Evolutionary conservation across 805 yeast species (phyloP), one percentile per base, ranked within the genome.

Genomic region (Vanderwaltozyma yarrowii): DNA sequence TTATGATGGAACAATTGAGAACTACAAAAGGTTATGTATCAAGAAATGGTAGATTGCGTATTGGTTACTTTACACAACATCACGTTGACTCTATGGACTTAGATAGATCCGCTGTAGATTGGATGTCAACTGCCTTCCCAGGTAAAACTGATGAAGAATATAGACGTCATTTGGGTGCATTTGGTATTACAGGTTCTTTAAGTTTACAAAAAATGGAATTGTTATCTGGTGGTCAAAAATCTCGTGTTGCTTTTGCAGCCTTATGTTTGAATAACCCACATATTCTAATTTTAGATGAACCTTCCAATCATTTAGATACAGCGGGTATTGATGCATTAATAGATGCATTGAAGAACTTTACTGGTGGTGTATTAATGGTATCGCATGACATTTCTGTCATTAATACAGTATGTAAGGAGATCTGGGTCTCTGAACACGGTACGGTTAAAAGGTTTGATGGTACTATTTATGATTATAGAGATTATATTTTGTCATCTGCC

Each of bases 41-140:
- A 17, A 75, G 76, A 46, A 88, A 92, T 54, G 80, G 92, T 31
- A 73, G 96, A 50, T 67, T 92, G 49, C 75, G 97, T 64, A 82
- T 92, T 38, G 97, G 95, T 14, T 92, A 92, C 61, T 92, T 92
- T 66, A 96, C 98, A 13, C 98, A 92, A 67, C 97, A 92, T 60
- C 98, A 92, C 54, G 94, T 92, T 48, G 98, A 92, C 53, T 80
- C 88, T n/a, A 84, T 92, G 96, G 97, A 92, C 56, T 66, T 88
- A 49, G 71, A 62, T 13, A 64, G 76, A 32, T 81, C 84, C 40
- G 96, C 98, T 0, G 96, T 92, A 9, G 79, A 84, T 35, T 92
- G 98, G 97, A 74, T 92, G 84, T 79, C 94, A 8, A 68, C 73
- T 43, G 75, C 80, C 5, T 86, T 70, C 68, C 98, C 96, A 2